These are phyloP conservation scores for Aquilaria yunnanensis DNA, from an alignment of 345 rosid species.

Conservation along the genomic window DNA sequence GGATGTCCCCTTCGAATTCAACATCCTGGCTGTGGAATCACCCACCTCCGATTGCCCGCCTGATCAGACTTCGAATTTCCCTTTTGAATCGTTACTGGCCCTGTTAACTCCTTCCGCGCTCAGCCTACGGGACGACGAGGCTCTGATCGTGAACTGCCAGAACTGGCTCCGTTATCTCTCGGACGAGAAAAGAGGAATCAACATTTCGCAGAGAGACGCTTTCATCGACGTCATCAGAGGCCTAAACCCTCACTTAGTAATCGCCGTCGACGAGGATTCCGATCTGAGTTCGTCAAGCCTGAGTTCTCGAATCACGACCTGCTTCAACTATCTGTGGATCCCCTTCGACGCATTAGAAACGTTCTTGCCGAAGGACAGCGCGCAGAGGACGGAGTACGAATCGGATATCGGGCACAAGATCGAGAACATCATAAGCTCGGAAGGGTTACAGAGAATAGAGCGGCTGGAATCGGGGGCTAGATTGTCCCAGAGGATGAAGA, in stretches of 20 bases:
- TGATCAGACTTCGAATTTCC: neutral
- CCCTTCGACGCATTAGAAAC: conserved; percentile 69
- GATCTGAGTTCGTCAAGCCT: conserved; percentile 43
- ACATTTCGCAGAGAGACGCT: conserved; percentile 27
- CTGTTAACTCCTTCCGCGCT: conserved; percentile 27
- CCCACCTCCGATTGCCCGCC: neutral
- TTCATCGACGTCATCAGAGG: conserved; percentile 37
- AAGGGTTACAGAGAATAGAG: conserved; percentile 47
- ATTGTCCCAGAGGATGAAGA: conserved; percentile 45
- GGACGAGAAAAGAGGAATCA: conserved; percentile 25
- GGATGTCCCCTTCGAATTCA: conserved; percentile 54
- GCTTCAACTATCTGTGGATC: conserved; percentile 72
- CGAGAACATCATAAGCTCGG: conserved; percentile 45
- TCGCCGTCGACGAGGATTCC: conserved; percentile 58
- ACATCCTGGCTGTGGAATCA: conserved; percentile 22
- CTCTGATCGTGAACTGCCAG: conserved; percentile 57
- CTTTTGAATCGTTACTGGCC: conserved; percentile 29
- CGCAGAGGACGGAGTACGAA: conserved; percentile 56
- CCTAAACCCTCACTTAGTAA: conserved; percentile 39
- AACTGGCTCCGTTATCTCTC: conserved; percentile 58
- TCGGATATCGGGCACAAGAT: conserved; percentile 58
- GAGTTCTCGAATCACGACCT: conserved; percentile 40
- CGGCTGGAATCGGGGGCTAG: conserved; percentile 44
- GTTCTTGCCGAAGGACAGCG: conserved; percentile 56
- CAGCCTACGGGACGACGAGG: conserved; percentile 44